A percentile compares a stretch with the other conserved stretches of the same genome.
These are phyloP conservation scores for Chytridium lagenaria DNA, from an alignment of 371 early-diverging fungal species.

Conservation along the genomic window DNA sequence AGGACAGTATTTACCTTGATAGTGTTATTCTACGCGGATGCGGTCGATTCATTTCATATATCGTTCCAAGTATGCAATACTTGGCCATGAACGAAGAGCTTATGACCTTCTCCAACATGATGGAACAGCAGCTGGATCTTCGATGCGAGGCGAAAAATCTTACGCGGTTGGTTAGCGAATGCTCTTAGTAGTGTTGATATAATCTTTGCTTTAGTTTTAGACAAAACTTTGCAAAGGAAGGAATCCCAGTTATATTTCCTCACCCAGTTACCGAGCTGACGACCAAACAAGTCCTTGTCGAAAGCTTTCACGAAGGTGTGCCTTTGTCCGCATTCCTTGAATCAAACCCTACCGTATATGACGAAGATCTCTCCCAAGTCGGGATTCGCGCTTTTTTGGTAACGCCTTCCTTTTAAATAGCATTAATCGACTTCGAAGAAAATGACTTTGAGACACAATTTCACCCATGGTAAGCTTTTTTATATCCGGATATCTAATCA, in stretches of 20 bases:
- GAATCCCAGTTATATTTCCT: slow-evolving; percentile 64
- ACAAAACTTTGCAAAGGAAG: slow-evolving; percentile 66
- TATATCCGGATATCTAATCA: background rate
- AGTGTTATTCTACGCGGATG: slow-evolving; percentile 76
- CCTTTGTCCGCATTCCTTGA: slow-evolving; percentile 77
- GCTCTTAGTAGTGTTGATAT: background rate
- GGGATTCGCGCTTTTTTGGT: slow-evolving; percentile 71
- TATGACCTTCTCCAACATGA: slow-evolving; percentile 85
- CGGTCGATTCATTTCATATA: slow-evolving; percentile 64
- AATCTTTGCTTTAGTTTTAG: slow-evolving; percentile 62
- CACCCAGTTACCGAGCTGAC: slow-evolving; percentile 64
- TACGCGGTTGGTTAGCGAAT: background rate
- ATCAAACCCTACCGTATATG: slow-evolving; percentile 57
- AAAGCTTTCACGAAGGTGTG: slow-evolving; percentile 80
- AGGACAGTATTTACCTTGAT: slow-evolving; percentile 73
- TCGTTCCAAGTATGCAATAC: slow-evolving; percentile 80
- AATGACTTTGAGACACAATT: slow-evolving; percentile 91
- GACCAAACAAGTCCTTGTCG: slow-evolving; percentile 77
- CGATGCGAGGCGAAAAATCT: slow-evolving; percentile 82
- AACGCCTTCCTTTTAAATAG: slow-evolving; percentile 6
- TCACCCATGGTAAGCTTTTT: slow-evolving; percentile 70
- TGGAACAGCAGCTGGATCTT: slow-evolving; percentile 89
- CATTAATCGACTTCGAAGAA: slow-evolving; percentile 44
- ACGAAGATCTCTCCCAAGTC: slow-evolving; percentile 74
- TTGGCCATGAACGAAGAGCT: slow-evolving; percentile 89